A percentile compares a stretch with the other conserved stretches of the same genome.
Conservation (phyloP, 495 filamentous ascomycete genomes). For the Daldinia decipiens region DNA sequence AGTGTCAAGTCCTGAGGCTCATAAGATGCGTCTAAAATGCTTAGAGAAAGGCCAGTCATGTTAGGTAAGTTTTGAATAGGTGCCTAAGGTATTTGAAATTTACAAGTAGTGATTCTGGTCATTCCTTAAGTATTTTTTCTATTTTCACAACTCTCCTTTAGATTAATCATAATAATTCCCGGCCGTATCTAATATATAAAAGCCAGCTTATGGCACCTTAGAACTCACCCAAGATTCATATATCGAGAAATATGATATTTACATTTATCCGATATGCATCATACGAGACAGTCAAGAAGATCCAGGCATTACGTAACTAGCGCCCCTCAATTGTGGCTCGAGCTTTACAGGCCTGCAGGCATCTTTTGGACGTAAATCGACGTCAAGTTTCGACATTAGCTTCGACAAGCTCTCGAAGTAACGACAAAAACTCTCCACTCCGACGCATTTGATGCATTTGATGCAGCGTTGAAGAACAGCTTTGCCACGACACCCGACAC, state of each 20-base stretch:
- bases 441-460: constrained; percentile 11
- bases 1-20: too few relatives aligned
- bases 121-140: too few relatives aligned
- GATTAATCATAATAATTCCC: too few relatives aligned
- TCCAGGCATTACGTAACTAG: not conserved
- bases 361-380: constrained; percentile 26
- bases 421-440: constrained; percentile 21
- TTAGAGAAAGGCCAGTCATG: too few relatives aligned
- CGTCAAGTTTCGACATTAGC: constrained; percentile 37
- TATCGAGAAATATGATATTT: not conserved
- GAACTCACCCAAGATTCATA: not conserved
- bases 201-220: not conserved
- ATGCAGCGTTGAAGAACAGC: constrained; percentile 14
- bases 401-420: constrained; percentile 14
- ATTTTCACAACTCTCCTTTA: too few relatives aligned
- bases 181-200: not conserved
- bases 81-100: too few relatives aligned
- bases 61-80: too few relatives aligned
- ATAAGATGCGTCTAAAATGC: too few relatives aligned
- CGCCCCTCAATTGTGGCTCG: constrained; percentile 26
- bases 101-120: too few relatives aligned
- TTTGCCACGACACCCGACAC: constrained; percentile 7
- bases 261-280: constrained; percentile 4
- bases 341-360: constrained; percentile 24
- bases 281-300: not conserved